Percentiles rank a stretch among this genome's conserved stretches.
These are phyloP conservation scores for Silene latifolia DNA, from an alignment of 148 eudicot species.

Conservation along the genomic window DNA sequence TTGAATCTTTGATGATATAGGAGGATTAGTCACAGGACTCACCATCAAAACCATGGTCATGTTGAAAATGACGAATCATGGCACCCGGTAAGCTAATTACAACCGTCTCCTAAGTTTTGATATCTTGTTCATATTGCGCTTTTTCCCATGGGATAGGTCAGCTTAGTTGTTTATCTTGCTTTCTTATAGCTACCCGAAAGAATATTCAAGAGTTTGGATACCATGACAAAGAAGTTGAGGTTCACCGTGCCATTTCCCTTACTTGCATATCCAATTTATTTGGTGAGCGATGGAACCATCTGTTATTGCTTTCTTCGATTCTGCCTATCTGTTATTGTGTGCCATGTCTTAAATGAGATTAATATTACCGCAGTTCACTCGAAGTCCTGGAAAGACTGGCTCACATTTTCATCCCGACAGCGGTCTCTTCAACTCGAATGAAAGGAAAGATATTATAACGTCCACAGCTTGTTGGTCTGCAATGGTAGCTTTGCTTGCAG, in stretches of 20 bases:
- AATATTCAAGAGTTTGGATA: constrained; percentile 47
- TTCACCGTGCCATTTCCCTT: constrained; percentile 65
- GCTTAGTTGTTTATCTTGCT: constrained; percentile 9
- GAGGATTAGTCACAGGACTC: constrained; percentile 87
- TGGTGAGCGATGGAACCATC: constrained; percentile 39
- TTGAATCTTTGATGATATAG: constrained; percentile 28
- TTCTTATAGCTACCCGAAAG: constrained; percentile 50
- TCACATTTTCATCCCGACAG: constrained; percentile 69
- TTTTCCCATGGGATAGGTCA: neutral
- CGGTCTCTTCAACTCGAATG: constrained; percentile 50
- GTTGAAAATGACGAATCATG: constrained; percentile 86
- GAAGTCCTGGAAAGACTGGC: constrained; percentile 77
- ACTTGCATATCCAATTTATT: constrained; percentile 68
- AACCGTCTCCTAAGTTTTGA: no score
- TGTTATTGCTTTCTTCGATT: neutral
- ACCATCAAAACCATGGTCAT: constrained; percentile 84
- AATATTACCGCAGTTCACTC: constrained; percentile 37
- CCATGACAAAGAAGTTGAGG: constrained; percentile 44
- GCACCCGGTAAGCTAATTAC: constrained; percentile 53
- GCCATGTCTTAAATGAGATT: neutral
- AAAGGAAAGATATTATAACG: constrained; percentile 54
- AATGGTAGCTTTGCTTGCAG: constrained; percentile 61
- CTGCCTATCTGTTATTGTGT: neutral
- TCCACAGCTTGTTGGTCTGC: constrained; percentile 71
- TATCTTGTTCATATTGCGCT: neutral